Evolutionary conservation across 2,329 filamentous ascomycete species (phyloP), one percentile per base, ranked within the genome.

Genomic region (Aspergillus sergii): DNA sequence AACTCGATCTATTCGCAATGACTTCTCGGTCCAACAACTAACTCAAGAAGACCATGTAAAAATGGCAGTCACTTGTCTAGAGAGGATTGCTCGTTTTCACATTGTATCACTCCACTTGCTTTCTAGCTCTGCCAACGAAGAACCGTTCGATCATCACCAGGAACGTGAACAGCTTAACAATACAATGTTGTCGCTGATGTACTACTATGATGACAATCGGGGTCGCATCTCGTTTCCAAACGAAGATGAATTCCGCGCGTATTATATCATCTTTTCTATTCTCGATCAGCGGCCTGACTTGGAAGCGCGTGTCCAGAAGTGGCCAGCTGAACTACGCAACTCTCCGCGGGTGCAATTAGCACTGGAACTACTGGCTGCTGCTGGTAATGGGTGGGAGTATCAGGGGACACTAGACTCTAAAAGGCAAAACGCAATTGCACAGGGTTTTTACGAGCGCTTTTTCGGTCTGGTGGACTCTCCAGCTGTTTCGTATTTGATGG

Each of bases 151-250:
- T 66, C 79, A 78, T 56, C 83, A 86, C 61, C 87, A 89, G 71
- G 88, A 90, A 68, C 81, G 86, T 23, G 87, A 89, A 69, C 88
- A 90, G 71, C 80, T 89, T 58, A 87, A 87, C 72, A 85, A 86
- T 68, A 88, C 88, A 1, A 79, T 89, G 62, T 78, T 87, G 1
- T 88, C 87, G 0, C 73, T 90, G 14, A 83, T 87, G 77, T 84
- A 86, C 69, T 87, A 86, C 71, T 88, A 88, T 73, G 81, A 87
- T 71, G 83, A 87, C 71, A 83, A 81, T 67, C 78, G 80, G 60
- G 80, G 78, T 60, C 80, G 79, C 28, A 80, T 84, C 30, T 60
- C 75, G 1, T 85, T 87, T 50, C 78, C 81, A 0, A 87, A 89
- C 61, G 87, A 89, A 72, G 81, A 84, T n/a, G 88, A 90, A 70